These are phyloP conservation scores for Solanum chilense DNA, from an alignment of 257 asterid species.

Conservation along the genomic window DNA sequence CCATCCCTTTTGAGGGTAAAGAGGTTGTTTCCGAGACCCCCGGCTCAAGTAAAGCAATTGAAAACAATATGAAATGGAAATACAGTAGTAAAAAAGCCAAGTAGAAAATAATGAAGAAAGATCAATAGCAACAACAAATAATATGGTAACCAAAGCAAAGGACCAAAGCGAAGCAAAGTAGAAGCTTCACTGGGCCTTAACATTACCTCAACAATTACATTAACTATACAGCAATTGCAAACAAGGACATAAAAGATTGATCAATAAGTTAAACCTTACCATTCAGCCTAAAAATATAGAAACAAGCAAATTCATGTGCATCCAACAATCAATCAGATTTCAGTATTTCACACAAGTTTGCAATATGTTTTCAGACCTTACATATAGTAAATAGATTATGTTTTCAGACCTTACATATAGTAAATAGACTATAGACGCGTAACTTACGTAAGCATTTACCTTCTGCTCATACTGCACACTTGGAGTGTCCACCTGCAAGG, in stretches of 20 bases:
- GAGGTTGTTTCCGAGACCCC: not conserved
- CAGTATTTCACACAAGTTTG: not conserved
- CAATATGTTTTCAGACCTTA: not conserved
- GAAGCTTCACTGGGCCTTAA: not conserved
- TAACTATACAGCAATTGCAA: not conserved
- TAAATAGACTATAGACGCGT: not conserved
- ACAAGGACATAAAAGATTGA: not conserved
- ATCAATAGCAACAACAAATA: not conserved
- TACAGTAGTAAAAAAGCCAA: not conserved
- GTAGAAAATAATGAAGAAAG: not conserved
- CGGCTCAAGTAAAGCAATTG: not conserved
- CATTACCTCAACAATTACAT: not conserved
- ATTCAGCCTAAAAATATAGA: not conserved
- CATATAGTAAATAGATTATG: not conserved
- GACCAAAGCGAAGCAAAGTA: not conserved
- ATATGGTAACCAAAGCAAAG: not conserved
- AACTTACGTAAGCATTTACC: slow-evolving; percentile 14
- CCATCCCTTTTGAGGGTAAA: not conserved
- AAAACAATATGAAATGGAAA: not conserved
- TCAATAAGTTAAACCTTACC: not conserved
- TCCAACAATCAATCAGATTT: not conserved
- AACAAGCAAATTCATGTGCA: not conserved
- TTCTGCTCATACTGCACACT: slow-evolving; percentile 30
- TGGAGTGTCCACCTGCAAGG: slow-evolving; percentile 22
- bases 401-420: not conserved